These are phyloP conservation scores for Colletotrichum australisinense DNA, from an alignment of 2,329 filamentous ascomycete genomes.

Conservation along the genomic window DNA sequence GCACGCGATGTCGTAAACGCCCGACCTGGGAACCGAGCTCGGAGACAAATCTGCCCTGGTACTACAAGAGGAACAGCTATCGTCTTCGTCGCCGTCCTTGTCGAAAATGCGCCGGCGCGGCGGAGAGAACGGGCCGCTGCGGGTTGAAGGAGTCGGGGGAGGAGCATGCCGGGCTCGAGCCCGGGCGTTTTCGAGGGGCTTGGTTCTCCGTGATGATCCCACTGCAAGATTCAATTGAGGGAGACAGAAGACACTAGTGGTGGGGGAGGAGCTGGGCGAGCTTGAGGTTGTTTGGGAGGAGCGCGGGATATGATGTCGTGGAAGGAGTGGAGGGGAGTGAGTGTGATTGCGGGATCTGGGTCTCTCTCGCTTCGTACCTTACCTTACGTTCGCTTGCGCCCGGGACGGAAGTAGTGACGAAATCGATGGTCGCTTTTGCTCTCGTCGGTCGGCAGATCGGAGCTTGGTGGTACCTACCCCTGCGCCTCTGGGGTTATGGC, in stretches of 20 bases:
- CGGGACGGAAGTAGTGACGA: slow-evolving; percentile 20
- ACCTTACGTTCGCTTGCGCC: background rate
- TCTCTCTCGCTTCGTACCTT: background rate
- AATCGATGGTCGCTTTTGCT: slow-evolving; percentile 40
- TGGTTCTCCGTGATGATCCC: slow-evolving; percentile 1
- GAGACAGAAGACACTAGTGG: background rate
- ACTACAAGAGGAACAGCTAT: too few relatives aligned
- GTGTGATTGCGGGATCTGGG: background rate
- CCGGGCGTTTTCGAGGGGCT: background rate
- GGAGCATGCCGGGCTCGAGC: slow-evolving; percentile 72
- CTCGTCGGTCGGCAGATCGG: slow-evolving; percentile 27
- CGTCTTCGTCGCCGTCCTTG: background rate
- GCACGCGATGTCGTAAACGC: slow-evolving; percentile 45
- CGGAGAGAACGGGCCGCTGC: slow-evolving; percentile 42
- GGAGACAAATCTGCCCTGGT: slow-evolving; percentile 6
- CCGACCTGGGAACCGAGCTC: background rate
- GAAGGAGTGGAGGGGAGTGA: background rate
- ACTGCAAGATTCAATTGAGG: background rate
- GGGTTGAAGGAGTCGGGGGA: slow-evolving; percentile 49
- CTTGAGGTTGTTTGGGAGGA: background rate
- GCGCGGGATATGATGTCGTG: background rate
- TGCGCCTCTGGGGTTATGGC: background rate
- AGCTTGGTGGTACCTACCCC: slow-evolving; percentile 11
- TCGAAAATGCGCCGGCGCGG: slow-evolving; percentile 28
- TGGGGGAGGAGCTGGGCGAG: background rate